These are phyloP conservation scores for Aspergillus sp. DNA, from an alignment of 2,329 filamentous ascomycete genomes.

Conservation along the genomic window DNA sequence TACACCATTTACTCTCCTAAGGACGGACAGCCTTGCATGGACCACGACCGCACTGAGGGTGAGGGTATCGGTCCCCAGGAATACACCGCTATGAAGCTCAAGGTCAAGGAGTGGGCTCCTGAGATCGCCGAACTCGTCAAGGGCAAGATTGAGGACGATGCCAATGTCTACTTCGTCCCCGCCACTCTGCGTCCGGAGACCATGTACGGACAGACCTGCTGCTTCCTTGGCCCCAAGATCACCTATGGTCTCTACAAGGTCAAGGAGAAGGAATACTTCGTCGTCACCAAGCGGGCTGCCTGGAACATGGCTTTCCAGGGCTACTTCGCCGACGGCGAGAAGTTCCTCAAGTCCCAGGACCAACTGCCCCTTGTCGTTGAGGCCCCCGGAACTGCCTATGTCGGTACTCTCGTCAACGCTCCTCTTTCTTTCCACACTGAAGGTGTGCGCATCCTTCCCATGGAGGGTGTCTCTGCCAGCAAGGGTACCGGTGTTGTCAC, in stretches of 20 bases:
- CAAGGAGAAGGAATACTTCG: slow-evolving; percentile 75
- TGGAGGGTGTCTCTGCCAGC: slow-evolving; percentile 87
- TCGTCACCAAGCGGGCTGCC: slow-evolving; percentile 78
- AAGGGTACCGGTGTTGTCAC: slow-evolving; percentile 98
- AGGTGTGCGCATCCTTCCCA: slow-evolving; percentile 85
- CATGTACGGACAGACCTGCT: slow-evolving; percentile 97
- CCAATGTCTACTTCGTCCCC: slow-evolving; percentile 84
- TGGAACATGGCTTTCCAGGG: slow-evolving; percentile 97
- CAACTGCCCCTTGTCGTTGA: slow-evolving; percentile 73
- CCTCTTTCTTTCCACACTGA: slow-evolving; percentile 83
- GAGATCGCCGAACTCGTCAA: slow-evolving; percentile 70
- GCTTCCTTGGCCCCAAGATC: slow-evolving; percentile 89
- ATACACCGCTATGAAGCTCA: slow-evolving; percentile 89
- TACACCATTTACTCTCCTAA: slow-evolving; percentile 94
- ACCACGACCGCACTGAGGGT: slow-evolving; percentile 79
- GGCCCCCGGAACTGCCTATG: slow-evolving; percentile 72
- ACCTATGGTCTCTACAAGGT: slow-evolving; percentile 86
- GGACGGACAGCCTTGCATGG: slow-evolving; percentile 83
- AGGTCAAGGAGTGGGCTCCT: slow-evolving; percentile 85
- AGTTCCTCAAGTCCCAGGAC: slow-evolving; percentile 63
- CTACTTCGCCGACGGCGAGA: slow-evolving; percentile 63
- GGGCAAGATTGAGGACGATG: slow-evolving; percentile 74
- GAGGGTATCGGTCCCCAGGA: slow-evolving; percentile 85
- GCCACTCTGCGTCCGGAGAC: slow-evolving; percentile 94
- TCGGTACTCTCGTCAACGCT: slow-evolving; percentile 87